A percentile compares a stretch with the other conserved stretches of the same genome.
phyloP scores from a whole-genome alignment of 129 eudicot genomes.

The Apium graveolens region DNA sequence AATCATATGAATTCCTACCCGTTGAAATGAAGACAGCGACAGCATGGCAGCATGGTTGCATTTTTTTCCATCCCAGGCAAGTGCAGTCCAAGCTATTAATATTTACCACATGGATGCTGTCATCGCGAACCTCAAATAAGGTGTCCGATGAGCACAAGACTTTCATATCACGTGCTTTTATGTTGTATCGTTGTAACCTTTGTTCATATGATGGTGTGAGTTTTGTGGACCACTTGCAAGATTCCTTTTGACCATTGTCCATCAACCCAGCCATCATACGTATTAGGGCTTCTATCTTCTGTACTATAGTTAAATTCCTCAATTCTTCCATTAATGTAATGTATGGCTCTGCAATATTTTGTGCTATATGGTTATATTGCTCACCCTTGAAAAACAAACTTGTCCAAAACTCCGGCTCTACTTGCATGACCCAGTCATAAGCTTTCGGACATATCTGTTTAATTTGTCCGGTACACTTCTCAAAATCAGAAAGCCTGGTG shows the following conservation, averaged over 20 bases:
- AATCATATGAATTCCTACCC: conserved; percentile 48
- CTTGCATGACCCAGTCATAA: conserved; percentile 67
- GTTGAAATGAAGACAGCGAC: conserved; percentile 50
- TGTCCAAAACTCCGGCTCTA: conserved; percentile 68
- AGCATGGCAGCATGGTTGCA: conserved; percentile 70
- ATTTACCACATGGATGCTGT: conserved; percentile 67
- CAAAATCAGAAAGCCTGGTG: conserved; percentile 41
- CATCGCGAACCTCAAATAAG: conserved; percentile 72
- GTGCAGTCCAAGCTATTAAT: conserved; percentile 57
- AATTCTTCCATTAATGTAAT: conserved; percentile 42
- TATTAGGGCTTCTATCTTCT: conserved; percentile 57
- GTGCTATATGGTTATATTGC: conserved; percentile 42
- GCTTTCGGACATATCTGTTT: conserved; percentile 52
- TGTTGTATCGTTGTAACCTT: conserved; percentile 38
- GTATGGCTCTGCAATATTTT: conserved; percentile 41
- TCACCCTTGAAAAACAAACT: conserved; percentile 53
- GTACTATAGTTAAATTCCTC: conserved; percentile 42
- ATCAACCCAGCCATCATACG: conserved; percentile 31
- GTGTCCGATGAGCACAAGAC: conserved; percentile 66
- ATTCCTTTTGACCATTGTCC: conserved; percentile 36
- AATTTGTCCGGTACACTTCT: conserved; percentile 48
- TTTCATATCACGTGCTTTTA: conserved; percentile 41
- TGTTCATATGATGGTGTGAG: conserved; percentile 62
- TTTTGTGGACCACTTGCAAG: conserved; percentile 46
- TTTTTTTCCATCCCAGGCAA: conserved; percentile 66